Conservation (phyloP, 2,329 filamentous ascomycete species). For the Rhexocercosporidium sp. region DNA sequence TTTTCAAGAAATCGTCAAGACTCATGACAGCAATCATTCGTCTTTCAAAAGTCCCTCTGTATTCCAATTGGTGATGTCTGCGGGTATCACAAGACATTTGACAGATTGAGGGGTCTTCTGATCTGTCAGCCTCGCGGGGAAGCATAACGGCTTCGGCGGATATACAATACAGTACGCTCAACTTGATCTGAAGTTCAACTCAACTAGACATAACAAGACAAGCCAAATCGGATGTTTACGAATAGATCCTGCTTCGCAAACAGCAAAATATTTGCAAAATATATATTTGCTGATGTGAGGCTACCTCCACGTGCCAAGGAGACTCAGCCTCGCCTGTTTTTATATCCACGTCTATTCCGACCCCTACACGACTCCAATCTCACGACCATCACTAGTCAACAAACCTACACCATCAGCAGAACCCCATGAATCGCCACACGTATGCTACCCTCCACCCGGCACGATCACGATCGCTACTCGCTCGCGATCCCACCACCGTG, state of each 20-base stretch:
- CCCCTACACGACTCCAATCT: slow-evolving; percentile 15
- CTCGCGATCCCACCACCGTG: slow-evolving; percentile 28
- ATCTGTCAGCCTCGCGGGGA: background rate
- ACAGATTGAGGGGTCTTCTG: background rate
- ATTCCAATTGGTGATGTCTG: background rate
- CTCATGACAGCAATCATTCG: background rate
- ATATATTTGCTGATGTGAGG: background rate
- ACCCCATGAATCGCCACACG: slow-evolving; percentile 27
- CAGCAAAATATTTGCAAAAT: no score
- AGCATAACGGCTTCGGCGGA: background rate
- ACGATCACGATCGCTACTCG: slow-evolving; percentile 30
- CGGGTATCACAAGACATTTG: background rate
- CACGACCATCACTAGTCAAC: background rate
- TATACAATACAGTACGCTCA: background rate
- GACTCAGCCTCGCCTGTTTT: slow-evolving; percentile 5
- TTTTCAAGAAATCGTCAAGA: background rate
- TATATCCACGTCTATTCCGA: background rate
- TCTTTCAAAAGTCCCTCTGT: background rate
- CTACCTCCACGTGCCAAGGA: slow-evolving; percentile 1
- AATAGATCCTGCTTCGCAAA: no score
- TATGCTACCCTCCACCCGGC: slow-evolving; percentile 23
- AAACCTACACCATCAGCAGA: background rate
- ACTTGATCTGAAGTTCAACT: no score
- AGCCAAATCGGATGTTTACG: no score
- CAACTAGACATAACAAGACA: no score